These are phyloP conservation scores for Pinus tabuliformis DNA, from an alignment of 75 land plant species.

Conservation along the genomic window DNA sequence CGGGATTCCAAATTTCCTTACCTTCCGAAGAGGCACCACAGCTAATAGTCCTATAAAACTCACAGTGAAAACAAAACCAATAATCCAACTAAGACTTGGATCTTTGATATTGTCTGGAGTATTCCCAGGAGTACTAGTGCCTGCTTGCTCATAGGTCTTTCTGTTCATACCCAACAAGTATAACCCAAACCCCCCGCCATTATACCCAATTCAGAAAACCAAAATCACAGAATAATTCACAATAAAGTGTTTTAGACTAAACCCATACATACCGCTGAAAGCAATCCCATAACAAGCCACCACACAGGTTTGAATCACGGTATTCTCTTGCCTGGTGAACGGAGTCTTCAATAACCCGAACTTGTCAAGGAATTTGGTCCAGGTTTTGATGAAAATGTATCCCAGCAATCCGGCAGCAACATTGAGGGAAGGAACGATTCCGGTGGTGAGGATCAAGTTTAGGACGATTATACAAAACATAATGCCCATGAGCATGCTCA, in stretches of 20 bases:
- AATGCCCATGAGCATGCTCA: constrained; percentile 52
- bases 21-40: constrained; percentile 69
- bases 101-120: constrained; percentile 34
- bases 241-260: background rate
- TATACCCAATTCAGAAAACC: background rate
- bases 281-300: constrained; percentile 80
- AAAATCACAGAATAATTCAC: background rate
- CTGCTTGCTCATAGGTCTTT: too few relatives aligned
- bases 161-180: constrained; percentile 71
- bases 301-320: constrained; percentile 79
- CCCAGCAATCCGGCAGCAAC: constrained; percentile 76
- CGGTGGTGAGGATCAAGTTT: constrained; percentile 42
- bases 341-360: constrained; percentile 47
- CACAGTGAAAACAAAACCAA: constrained; percentile 55
- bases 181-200: constrained; percentile 74
- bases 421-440: constrained; percentile 73
- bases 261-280: constrained; percentile 42
- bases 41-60: constrained; percentile 73
- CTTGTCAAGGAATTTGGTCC: constrained; percentile 37
- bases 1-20: background rate
- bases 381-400: constrained; percentile 49
- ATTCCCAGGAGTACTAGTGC: constrained; percentile 7
- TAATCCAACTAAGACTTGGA: constrained; percentile 62
- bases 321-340: constrained; percentile 81
- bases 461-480: constrained; percentile 47